These are phyloP conservation scores for Rubia tinctorum DNA, from an alignment of 305 asterid genomes.

Conservation along the genomic window DNA sequence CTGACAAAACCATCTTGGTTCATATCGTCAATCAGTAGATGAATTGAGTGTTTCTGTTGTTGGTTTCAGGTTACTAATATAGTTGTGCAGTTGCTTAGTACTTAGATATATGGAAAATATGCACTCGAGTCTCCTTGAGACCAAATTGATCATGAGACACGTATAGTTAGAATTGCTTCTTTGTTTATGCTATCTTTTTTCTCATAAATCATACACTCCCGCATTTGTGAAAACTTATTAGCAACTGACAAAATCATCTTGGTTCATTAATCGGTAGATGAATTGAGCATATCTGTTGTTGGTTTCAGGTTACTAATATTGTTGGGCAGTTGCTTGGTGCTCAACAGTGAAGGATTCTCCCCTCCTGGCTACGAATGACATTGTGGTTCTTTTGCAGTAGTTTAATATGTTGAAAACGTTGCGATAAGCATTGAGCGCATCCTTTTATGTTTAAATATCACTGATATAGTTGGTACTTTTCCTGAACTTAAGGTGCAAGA, in stretches of 20 bases:
- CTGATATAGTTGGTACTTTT: neutral
- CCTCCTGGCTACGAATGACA: neutral
- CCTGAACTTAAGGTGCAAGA: neutral
- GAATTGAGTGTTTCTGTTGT: neutral
- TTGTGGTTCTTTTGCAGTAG: neutral
- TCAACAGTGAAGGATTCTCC: constrained; percentile 17
- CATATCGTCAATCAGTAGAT: neutral
- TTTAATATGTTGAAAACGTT: neutral
- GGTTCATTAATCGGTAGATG: neutral
- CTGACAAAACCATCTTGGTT: neutral
- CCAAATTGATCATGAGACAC: neutral
- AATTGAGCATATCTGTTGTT: constrained; percentile 5
- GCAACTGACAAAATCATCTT: neutral
- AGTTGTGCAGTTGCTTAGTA: no score
- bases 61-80: constrained; percentile 71
- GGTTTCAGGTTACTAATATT: constrained; percentile 73
- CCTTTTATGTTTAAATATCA: neutral
- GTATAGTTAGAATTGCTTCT: neutral
- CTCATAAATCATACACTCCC: neutral
- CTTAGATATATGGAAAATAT: neutral
- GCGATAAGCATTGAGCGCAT: neutral
- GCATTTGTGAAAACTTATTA: neutral
- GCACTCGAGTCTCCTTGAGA: neutral
- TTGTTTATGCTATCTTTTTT: neutral
- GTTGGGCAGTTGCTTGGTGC: constrained; percentile 76